A percentile compares a stretch with the other conserved stretches of the same genome.
Evolutionary conservation across 345 rosid genomes (phyloP).

Genomic region (Lumnitzera racemosa): DNA sequence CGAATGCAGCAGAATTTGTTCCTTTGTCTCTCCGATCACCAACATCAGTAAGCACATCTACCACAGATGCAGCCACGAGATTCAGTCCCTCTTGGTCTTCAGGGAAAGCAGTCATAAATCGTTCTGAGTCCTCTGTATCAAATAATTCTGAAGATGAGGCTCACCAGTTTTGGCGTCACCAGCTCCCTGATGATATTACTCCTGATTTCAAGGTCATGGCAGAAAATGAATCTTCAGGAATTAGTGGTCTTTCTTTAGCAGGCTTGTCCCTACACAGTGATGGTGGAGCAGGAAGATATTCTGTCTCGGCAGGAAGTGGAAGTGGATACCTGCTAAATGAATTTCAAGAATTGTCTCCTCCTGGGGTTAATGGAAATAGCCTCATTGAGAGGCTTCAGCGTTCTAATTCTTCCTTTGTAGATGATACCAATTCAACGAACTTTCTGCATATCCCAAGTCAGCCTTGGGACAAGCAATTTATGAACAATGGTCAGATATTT

Average conservation of each 20-base stretch:
- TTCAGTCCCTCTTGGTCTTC: constrained; percentile 39
- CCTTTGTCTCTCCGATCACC: constrained; percentile 69
- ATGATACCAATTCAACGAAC: constrained; percentile 40
- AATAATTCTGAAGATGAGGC: constrained; percentile 92
- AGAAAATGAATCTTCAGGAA: constrained; percentile 64
- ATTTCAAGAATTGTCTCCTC: constrained; percentile 45
- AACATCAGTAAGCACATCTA: constrained; percentile 39
- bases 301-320: constrained; percentile 45
- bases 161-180: constrained; percentile 83
- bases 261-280: constrained; percentile 62
- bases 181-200: constrained; percentile 94
- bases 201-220: constrained; percentile 81
- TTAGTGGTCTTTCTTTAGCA: constrained; percentile 60
- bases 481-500: constrained; percentile 47
- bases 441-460: constrained; percentile 42
- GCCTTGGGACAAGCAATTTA: constrained; percentile 77
- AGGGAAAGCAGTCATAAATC: constrained; percentile 64
- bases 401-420: constrained; percentile 51
- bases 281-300: constrained; percentile 42
- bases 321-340: constrained; percentile 43
- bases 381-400: constrained; percentile 50
- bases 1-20: constrained; percentile 92
- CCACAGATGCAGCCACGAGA: constrained; percentile 35
- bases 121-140: constrained; percentile 66
- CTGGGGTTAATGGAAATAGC: constrained; percentile 43